These are phyloP conservation scores for Coelastrella sp. DNA, from an alignment of 139 green algal genomes.

Conservation along the genomic window DNA sequence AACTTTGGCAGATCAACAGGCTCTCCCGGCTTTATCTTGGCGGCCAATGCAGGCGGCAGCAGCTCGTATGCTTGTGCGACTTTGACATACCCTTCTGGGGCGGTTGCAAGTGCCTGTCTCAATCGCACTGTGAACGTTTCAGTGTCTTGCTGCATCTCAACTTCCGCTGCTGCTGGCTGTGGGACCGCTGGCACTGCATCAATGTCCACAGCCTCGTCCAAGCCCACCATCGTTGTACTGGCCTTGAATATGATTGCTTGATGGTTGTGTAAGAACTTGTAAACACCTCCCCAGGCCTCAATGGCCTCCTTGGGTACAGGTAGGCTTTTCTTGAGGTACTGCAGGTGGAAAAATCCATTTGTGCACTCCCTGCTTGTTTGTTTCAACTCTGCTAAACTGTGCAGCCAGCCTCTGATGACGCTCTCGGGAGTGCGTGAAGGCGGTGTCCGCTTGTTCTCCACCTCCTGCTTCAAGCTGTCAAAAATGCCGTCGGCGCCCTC, in stretches of 20 bases:
- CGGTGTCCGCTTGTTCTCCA: not conserved
- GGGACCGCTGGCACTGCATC: constrained; percentile 6
- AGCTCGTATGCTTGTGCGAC: not conserved
- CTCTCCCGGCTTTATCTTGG: not conserved
- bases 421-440: not conserved
- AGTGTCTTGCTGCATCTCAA: not conserved
- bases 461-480: not conserved
- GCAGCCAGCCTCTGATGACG: not conserved
- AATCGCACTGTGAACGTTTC: not conserved
- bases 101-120: not conserved
- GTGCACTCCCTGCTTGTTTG: not conserved
- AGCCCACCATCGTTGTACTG: not conserved
- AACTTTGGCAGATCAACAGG: constrained; percentile 26
- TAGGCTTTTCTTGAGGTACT: not conserved
- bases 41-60: not conserved
- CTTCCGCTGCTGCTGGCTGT: too few relatives aligned
- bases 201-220: not conserved
- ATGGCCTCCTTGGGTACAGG: not conserved
- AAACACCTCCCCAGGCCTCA: not conserved
- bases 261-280: not conserved
- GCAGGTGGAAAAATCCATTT: not conserved
- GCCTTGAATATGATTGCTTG: not conserved
- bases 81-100: not conserved
- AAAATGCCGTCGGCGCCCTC: constrained; percentile 31
- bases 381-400: not conserved